phyloP scores from a whole-genome alignment of 805 yeast species.

The Candida awuae region DNA sequence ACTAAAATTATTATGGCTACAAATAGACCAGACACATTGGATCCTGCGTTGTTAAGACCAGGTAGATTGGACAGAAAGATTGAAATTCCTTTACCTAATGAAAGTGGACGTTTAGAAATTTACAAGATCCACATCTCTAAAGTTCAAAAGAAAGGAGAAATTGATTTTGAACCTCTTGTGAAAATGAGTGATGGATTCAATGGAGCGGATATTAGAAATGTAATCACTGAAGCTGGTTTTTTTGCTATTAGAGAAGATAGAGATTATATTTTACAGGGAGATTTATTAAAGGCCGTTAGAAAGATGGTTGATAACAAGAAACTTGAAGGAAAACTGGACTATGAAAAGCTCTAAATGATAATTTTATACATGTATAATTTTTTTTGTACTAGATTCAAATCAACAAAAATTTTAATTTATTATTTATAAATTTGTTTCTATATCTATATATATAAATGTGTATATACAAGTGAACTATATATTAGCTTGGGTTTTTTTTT shows the following conservation, averaged over 20 bases:
- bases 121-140: constrained; percentile 86
- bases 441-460: not conserved
- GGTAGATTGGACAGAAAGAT: constrained; percentile 96
- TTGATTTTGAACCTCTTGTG: constrained; percentile 94
- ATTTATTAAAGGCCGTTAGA: constrained; percentile 95
- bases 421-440: constrained; percentile 2
- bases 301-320: constrained; percentile 96
- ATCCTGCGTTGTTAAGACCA: constrained; percentile 94
- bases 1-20: constrained; percentile 98
- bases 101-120: constrained; percentile 87
- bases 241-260: constrained; percentile 97
- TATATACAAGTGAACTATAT: not conserved
- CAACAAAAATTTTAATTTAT: not conserved
- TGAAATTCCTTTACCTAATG: constrained; percentile 93
- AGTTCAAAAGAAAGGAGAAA: constrained; percentile 86
- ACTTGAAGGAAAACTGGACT: constrained; percentile 91
- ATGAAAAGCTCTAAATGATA: constrained; percentile 66
- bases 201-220: constrained; percentile 97
- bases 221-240: constrained; percentile 97
- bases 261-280: constrained; percentile 87
- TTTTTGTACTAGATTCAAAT: not conserved
- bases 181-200: constrained; percentile 99
- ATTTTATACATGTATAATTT: not conserved
- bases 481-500: not conserved
- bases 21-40: constrained; percentile 96